phyloP scores from a whole-genome alignment of 164 flowering plant species.

The Stephania yunnanensis region DNA sequence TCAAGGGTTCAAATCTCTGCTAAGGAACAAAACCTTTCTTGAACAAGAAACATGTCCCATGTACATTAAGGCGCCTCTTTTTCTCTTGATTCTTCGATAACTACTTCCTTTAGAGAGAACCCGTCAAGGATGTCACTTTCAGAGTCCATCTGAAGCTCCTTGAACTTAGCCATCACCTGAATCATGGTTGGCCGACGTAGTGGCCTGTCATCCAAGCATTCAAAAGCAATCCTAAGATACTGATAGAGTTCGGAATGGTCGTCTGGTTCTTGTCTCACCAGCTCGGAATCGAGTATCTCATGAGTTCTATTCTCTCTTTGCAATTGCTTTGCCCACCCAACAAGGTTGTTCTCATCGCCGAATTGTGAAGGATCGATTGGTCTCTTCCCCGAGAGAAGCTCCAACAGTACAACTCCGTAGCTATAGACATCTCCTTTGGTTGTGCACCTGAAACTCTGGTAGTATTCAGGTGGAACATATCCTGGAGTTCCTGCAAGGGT shows the following conservation, averaged over 20 bases:
- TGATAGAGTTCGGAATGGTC: slow-evolving; percentile 53
- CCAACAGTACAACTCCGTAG: slow-evolving; percentile 67
- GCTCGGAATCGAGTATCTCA: slow-evolving; percentile 62
- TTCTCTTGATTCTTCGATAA: slow-evolving; percentile 49
- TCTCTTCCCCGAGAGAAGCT: slow-evolving; percentile 76
- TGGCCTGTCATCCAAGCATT: slow-evolving; percentile 80
- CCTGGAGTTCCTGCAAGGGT: slow-evolving; percentile 88
- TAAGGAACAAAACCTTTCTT: background rate
- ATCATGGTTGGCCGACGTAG: slow-evolving; percentile 85
- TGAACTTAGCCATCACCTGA: slow-evolving; percentile 90
- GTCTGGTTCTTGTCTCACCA: slow-evolving; percentile 29
- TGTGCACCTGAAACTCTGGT: slow-evolving; percentile 80
- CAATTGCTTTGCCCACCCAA: slow-evolving; percentile 87
- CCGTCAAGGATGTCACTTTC: slow-evolving; percentile 61
- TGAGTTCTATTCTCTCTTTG: slow-evolving; percentile 41
- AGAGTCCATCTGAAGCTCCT: slow-evolving; percentile 67
- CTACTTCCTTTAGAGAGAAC: slow-evolving; percentile 50
- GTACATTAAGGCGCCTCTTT: slow-evolving; percentile 21
- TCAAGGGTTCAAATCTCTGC: background rate
- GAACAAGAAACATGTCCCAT: background rate
- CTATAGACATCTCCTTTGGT: slow-evolving; percentile 84
- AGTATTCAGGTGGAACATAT: slow-evolving; percentile 84
- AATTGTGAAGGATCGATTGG: slow-evolving; percentile 68
- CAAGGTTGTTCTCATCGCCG: slow-evolving; percentile 87
- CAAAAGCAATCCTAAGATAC: slow-evolving; percentile 64